Conservation (phyloP, 129 eudicot genomes). For the Centrapalus pauciflorus region DNA sequence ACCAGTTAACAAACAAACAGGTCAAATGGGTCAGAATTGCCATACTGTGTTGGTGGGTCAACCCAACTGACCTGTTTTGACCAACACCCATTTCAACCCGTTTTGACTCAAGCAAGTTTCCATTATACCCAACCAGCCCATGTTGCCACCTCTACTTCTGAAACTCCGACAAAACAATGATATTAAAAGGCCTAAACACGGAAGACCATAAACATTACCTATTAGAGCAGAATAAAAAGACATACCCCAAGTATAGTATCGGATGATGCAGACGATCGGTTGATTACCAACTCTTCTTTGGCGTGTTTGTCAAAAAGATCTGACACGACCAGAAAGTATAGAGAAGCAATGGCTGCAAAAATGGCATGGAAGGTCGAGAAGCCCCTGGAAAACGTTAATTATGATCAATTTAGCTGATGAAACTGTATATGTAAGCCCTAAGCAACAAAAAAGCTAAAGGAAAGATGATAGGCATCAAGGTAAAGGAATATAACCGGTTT, state of each 20-base stretch:
- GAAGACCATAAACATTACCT: neutral
- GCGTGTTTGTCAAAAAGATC: slow-evolving; percentile 45
- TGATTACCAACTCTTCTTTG: slow-evolving; percentile 29
- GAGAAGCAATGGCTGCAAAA: slow-evolving; percentile 49
- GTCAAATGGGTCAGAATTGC: too few species aligned
- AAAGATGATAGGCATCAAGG: neutral
- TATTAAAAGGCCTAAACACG: neutral
- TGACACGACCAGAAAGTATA: slow-evolving; percentile 52
- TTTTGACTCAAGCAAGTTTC: too few species aligned
- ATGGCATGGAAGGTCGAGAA: slow-evolving; percentile 83
- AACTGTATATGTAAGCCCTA: neutral
- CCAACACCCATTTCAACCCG: too few species aligned
- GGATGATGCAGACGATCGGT: slow-evolving; percentile 44
- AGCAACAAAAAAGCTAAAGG: neutral
- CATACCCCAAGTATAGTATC: slow-evolving; percentile 59
- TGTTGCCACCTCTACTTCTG: too few species aligned
- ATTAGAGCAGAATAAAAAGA: neutral
- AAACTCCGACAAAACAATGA: neutral
- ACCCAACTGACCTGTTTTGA: too few species aligned
- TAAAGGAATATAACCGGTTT: slow-evolving; percentile 44
- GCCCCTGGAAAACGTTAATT: slow-evolving; percentile 37
- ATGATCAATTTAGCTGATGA: slow-evolving; percentile 7
- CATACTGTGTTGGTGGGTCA: too few species aligned
- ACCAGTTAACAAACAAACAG: too few species aligned
- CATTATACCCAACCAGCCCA: too few species aligned